phyloP scores from a whole-genome alignment of 768 basidiomycete genomes.

The Terana coerulea region DNA sequence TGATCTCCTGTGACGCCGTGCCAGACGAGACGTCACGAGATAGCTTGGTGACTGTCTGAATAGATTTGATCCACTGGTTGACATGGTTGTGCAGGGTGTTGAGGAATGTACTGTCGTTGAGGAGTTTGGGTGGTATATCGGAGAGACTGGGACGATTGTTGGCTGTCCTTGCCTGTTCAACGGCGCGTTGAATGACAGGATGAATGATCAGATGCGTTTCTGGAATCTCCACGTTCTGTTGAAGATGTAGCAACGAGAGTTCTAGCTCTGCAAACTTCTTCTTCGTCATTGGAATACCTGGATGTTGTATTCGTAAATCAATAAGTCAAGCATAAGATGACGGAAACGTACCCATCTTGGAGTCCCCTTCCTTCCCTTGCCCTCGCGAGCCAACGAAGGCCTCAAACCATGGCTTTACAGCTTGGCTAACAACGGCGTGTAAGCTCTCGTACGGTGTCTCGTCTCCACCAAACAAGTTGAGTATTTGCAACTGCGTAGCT shows the following conservation, averaged over 20 bases:
- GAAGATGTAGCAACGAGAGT: constrained; percentile 87
- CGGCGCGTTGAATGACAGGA: constrained; percentile 82
- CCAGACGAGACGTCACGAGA: constrained; percentile 89
- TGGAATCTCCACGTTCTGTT: constrained; percentile 99
- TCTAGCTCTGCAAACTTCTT: constrained; percentile 99
- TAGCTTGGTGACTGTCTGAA: constrained; percentile 96
- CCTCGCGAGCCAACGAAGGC: constrained; percentile 89
- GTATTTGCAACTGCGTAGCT: constrained; percentile 81
- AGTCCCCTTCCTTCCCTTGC: constrained; percentile 70
- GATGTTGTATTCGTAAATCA: no score
- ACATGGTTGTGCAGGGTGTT: constrained; percentile 92
- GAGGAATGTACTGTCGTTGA: constrained; percentile 88
- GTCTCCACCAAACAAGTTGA: constrained; percentile 87
- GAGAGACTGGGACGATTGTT: constrained; percentile 70
- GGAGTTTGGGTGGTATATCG: constrained; percentile 64
- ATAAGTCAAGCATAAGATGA: not conserved
- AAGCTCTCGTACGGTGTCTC: constrained; percentile 93
- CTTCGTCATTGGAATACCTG: constrained; percentile 95
- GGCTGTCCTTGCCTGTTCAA: constrained; percentile 63
- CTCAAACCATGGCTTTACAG: constrained; percentile 98
- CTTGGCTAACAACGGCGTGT: constrained; percentile 91
- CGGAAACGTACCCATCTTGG: constrained; percentile 63
- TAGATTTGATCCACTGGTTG: constrained; percentile 97
- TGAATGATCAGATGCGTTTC: constrained; percentile 93
- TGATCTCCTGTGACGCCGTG: constrained; percentile 97